A percentile compares a stretch with the other conserved stretches of the same genome.
Evolutionary conservation across 768 basidiomycete species (phyloP).

Genomic region (Sutorius australiensis): DNA sequence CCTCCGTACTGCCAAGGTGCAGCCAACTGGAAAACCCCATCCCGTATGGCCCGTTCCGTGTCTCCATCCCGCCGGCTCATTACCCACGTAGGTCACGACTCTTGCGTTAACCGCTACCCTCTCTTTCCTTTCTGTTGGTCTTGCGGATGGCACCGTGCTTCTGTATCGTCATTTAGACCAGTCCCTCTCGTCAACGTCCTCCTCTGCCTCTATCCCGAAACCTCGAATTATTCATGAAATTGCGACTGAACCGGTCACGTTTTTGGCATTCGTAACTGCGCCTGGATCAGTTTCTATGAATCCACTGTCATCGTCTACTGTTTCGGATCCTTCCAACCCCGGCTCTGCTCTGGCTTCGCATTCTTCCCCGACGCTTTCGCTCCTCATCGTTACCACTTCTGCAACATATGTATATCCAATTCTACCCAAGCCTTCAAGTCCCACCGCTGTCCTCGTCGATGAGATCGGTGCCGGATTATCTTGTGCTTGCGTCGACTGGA

Average conservation of each 20-base stretch:
- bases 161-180: slow-evolving; percentile 91
- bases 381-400: slow-evolving; percentile 88
- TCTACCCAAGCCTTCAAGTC: slow-evolving; percentile 66
- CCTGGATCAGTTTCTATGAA: slow-evolving; percentile 22
- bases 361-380: slow-evolving; percentile 45
- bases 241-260: slow-evolving; percentile 85
- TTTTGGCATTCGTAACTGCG: slow-evolving; percentile 72
- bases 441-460: slow-evolving; percentile 66
- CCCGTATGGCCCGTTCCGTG: slow-evolving; percentile 45
- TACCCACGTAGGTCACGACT: slow-evolving; percentile 55
- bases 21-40: slow-evolving; percentile 72
- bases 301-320: slow-evolving; percentile 14
- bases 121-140: slow-evolving; percentile 84
- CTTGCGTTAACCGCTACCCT: slow-evolving; percentile 75
- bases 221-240: slow-evolving; percentile 81
- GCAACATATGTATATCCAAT: slow-evolving; percentile 74
- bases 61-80: not conserved
- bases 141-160: slow-evolving; percentile 93
- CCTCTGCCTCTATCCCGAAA: slow-evolving; percentile 80
- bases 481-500: slow-evolving; percentile 79
- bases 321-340: slow-evolving; percentile 14
- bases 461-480: slow-evolving; percentile 83
- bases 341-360: not conserved
- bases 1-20: slow-evolving; percentile 72
- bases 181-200: slow-evolving; percentile 65